phyloP scores from a whole-genome alignment of 192 early-diverging fungal species.

The Jimgerdemannia flammicorona region DNA sequence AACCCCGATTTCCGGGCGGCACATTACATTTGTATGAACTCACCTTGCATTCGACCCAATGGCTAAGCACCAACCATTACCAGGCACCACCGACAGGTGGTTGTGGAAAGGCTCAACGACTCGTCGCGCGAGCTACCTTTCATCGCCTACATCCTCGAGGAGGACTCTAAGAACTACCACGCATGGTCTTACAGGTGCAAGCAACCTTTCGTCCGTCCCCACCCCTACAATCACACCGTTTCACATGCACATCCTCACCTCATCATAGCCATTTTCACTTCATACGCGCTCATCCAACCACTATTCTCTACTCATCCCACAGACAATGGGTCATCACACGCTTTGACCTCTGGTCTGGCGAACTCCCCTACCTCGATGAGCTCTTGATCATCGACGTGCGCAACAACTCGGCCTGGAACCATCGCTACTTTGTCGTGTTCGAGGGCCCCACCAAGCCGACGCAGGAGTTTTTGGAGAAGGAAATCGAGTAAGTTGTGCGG shows the following conservation, averaged over 20 bases:
- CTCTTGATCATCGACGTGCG: conserved; percentile 78
- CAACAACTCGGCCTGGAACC: conserved; percentile 99
- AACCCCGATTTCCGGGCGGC: too few species aligned
- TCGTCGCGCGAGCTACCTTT: conserved; percentile 66
- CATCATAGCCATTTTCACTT: not conserved
- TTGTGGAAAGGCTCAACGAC: conserved; percentile 58
- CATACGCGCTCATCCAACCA: not conserved
- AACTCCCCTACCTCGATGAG: conserved; percentile 70
- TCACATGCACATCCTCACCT: not conserved
- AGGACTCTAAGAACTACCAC: conserved; percentile 98
- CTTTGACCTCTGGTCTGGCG: conserved; percentile 77
- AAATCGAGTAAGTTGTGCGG: conserved; percentile 58
- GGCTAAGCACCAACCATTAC: not conserved
- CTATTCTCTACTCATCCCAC: not conserved
- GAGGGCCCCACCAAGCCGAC: conserved; percentile 24
- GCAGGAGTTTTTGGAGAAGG: conserved; percentile 44
- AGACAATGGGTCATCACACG: conserved; percentile 86
- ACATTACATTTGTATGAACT: too few species aligned
- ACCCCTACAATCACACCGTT: not conserved
- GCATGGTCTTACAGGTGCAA: conserved; percentile 87
- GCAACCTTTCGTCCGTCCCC: not conserved
- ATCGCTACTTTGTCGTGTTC: conserved; percentile 80
- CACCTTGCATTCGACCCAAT: too few species aligned
- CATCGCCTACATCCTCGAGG: conserved; percentile 61
- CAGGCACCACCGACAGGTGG: conserved; percentile 80